Percentiles rank a stretch among this genome's conserved stretches.
These are phyloP conservation scores for Akanthomyces lecanii DNA, from an alignment of 2,329 filamentous ascomycete genomes.

Conservation along the genomic window DNA sequence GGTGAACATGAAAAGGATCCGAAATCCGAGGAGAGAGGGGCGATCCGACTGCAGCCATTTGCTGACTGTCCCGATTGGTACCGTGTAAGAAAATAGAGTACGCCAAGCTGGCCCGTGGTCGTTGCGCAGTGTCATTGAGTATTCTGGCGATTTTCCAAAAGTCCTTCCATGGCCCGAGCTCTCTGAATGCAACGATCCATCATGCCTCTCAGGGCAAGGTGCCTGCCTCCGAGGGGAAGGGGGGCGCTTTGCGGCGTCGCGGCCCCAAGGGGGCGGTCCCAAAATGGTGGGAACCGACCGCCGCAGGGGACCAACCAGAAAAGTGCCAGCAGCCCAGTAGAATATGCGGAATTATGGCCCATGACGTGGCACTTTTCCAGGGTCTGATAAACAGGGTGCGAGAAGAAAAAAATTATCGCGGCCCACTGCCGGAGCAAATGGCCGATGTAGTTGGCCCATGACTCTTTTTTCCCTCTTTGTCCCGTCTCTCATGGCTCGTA, in stretches of 20 bases:
- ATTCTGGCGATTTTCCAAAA: conserved; percentile 4
- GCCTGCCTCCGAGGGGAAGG: background rate
- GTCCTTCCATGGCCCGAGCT: conserved; percentile 15
- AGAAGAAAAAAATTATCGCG: background rate
- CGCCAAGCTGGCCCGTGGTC: background rate
- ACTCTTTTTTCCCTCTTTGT: background rate
- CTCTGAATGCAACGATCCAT: conserved; percentile 9
- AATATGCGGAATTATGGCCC: background rate
- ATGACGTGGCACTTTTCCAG: conserved; percentile 10
- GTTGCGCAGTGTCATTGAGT: background rate
- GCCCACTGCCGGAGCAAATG: conserved; percentile 6
- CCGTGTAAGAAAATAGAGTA: background rate
- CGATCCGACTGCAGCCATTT: background rate
- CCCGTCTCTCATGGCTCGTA: conserved; percentile 4
- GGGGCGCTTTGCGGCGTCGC: too few relatives aligned
- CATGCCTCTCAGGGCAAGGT: background rate
- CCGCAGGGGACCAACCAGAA: too few relatives aligned
- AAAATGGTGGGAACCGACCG: background rate
- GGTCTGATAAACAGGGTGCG: background rate
- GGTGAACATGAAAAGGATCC: background rate
- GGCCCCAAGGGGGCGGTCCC: background rate
- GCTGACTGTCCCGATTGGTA: background rate
- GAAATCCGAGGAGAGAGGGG: background rate
- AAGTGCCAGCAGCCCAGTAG: background rate
- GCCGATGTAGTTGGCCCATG: background rate